Base-by-base conservation (phyloP, 2,329 filamentous ascomycete genomes). In the Colletotrichum eremochloae region DNA sequence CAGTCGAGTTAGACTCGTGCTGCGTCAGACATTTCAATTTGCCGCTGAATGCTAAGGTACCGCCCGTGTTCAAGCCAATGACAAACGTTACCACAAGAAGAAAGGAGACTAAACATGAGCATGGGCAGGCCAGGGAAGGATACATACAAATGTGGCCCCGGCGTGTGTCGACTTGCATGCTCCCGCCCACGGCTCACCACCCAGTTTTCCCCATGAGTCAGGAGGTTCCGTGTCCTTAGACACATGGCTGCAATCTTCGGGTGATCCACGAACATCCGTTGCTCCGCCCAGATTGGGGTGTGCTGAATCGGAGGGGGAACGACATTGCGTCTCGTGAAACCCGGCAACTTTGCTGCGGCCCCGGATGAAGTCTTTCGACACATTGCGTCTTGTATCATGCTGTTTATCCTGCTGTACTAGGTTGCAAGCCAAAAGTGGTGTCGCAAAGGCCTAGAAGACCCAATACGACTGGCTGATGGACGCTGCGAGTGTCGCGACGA, bases 271-370 rank as follows among this genome's bases (percentile, higher is more conserved):
- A 63, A 55, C 44, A 40, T 57, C 36, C 42, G 69, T 53, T 48
- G 40, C 62, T 46, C 50, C 50, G 33, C 31, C 33, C 15, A 64
- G 50, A 29, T 42, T 69, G 24, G 58, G 53, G 44, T 44, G 48
- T 71, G 68, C 69, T 64, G 66, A 60, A 61, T 69, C 60, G 60
- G 65, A 61, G 65, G 38, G 57, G 20, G 46, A 44, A 68, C 56
- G 38, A 24, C 60, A 67, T 66, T 42, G 40, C 29, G 63, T 71
- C 67, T 71, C 40, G 71, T 71, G 44, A 12, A 71, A 56, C 56
- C 48, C 42, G 18, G 63, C 48, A 46, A 62, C 29, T 24, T 62
- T 63, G 38, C 24, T 60, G 57, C 56, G 56, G 58, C 58, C 52
- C 56, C 68, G 55, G 61, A 12, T 9, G 11, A 67, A 38, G n/a